Base-by-base conservation (phyloP, 345 rosid genomes). In the Eucalyptus regnans region DNA sequence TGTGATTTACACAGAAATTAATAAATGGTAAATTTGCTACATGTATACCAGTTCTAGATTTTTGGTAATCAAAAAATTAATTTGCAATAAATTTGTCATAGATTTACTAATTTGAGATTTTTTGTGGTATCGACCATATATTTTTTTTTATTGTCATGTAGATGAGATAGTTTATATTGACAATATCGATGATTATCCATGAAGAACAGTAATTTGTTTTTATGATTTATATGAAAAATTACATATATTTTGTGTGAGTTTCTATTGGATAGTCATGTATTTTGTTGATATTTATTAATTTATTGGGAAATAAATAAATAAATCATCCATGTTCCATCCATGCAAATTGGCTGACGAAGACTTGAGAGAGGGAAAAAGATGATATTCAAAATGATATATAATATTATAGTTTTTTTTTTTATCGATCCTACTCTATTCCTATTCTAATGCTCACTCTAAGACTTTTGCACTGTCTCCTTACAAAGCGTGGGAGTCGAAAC, bases 1-100 rank as follows among this genome's bases (percentile, higher is more conserved):
- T 56, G 0, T 3, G 29, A 22, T 23, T 56, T 20, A 22, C 0
- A 23, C 0, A 9, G 0, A 56, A 22, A 56, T 0, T 56, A 18
- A 20, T 7, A 0, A 0, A 52, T 1, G 0, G 2, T 7, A 52
- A 18, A 52, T 3, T 52, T 52, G 4, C 18, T 10, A 18, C 5
- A 20, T 20, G 0, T 1, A 8, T 8, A 52, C 0, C 0, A 20
- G 0, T 52, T 52, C 1, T 52, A 52, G 9, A 18, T 52, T 52
- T 52, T 52, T 52, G 4, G 4, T 52, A 0, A 52, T 52, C 0
- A 52, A 52, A 51, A 52, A 18, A 52, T 18, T 0, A 37, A 56
- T 9, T 56, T 56, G 0, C 0, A 52, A 0, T 23, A 56, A 56
- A 56, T 56, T 56, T 56, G 1, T 56, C 1, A 4, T 0, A 23